These are phyloP conservation scores for Cadophora sp. DNA, from an alignment of 2,329 filamentous ascomycete species.

Conservation along the genomic window DNA sequence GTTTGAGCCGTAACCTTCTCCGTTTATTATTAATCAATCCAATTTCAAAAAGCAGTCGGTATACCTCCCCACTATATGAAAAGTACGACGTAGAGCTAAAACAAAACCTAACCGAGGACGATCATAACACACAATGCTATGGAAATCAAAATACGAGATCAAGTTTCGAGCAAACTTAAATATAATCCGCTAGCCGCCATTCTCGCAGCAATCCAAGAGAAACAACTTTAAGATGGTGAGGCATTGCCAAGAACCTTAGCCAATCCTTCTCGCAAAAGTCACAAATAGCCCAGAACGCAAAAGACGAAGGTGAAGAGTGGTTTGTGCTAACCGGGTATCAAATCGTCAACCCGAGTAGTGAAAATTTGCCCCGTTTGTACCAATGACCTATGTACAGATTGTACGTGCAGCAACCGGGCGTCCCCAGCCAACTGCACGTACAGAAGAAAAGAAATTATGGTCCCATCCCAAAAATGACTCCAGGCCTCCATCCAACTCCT, in stretches of 20 bases:
- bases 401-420: no score
- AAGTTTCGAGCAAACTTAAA: neutral
- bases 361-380: neutral
- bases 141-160: neutral
- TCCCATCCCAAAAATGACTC: neutral
- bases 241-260: neutral
- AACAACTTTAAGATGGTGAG: neutral
- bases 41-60: no score
- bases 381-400: neutral
- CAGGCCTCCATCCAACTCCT: neutral
- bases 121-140: constrained; percentile 4
- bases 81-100: no score
- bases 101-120: neutral
- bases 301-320: no score
- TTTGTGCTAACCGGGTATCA: neutral
- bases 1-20: no score
- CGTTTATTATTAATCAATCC: no score
- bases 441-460: no score
- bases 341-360: neutral
- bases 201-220: neutral
- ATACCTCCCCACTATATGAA: no score
- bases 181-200: no score
- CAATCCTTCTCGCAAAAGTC: neutral
- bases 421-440: no score
- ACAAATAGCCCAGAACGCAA: neutral